Evolutionary conservation across 1,284 basidiomycete species (phyloP), one percentile per base, ranked within the genome.

Genomic region (Athelia psychrophila): DNA sequence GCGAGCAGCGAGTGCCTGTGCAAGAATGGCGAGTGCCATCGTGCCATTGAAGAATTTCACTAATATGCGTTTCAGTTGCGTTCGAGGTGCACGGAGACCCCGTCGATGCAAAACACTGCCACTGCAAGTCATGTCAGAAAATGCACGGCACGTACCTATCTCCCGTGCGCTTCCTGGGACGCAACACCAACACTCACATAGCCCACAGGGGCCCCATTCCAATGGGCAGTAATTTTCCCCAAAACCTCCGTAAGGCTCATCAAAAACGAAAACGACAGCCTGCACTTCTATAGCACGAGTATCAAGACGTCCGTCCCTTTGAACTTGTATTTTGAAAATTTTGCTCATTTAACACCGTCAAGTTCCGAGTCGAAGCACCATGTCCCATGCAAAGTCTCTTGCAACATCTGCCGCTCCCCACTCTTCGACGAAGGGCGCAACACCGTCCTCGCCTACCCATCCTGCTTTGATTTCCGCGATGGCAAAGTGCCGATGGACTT

Each of bases 371-470:
- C 58, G 0, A 48, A 51, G 18, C 68, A 67, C 49, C 56, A 64
- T 50, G 67, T 70, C 16, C 68, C 68, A 1, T 68, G 65, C 58
- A 69, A 69, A 51, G 67, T 65, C n/a, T 70, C 64, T 15, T 69
- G 68, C 48, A 50, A 69, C 51, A 48, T 58, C 15, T 69, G 67
- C 35, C 66, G 68, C n/a, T 64, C 65, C 0, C 63, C 68, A 6
- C 49, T 70, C 3, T 71, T 71, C 40, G 68, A 71, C 46, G 69
- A 70, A 54, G 69, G 67, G 19, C 58, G 65, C n/a, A 60, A 62
- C 51, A 66, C 61, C 8, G 66, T 71, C 9, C 60, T 69, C 10
- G 67, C 67, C 1, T 69, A 67, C 51, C 67, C 68, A 0, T 56
- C 61, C 10, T 55, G 60, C 2, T 68, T 69, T 59, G 56, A 60